Percentiles rank a stretch among this genome's conserved stretches.
Evolutionary conservation across 2,329 filamentous ascomycete genomes (phyloP).

Genomic region (Colletotrichum coccodes): DNA sequence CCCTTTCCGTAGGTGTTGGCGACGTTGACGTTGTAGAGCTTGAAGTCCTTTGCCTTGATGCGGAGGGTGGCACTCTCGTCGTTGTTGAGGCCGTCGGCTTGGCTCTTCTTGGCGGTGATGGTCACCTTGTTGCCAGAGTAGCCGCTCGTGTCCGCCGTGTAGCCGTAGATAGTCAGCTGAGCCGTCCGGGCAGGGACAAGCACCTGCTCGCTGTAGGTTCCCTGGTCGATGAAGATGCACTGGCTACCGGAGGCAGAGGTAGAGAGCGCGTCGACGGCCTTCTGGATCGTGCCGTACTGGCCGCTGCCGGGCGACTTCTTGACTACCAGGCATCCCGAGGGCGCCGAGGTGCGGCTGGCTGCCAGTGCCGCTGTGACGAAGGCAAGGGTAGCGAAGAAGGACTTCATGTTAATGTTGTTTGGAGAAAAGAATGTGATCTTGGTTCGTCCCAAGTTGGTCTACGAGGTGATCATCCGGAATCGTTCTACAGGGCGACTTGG

Average conservation of each 20-base stretch:
- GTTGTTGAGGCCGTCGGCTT: constrained; percentile 59
- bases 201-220: constrained; percentile 70
- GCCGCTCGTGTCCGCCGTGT: constrained; percentile 60
- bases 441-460: constrained; percentile 1
- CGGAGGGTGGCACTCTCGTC: constrained; percentile 63
- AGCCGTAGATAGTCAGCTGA: constrained; percentile 65
- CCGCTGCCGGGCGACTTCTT: constrained; percentile 36
- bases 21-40: constrained; percentile 69
- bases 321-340: constrained; percentile 43
- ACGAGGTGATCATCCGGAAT: not conserved
- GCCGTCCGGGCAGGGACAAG: constrained; percentile 60
- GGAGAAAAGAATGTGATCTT: not conserved
- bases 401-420: constrained; percentile 19
- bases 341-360: constrained; percentile 41
- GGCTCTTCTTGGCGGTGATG: constrained; percentile 63
- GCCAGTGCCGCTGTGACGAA: constrained; percentile 30
- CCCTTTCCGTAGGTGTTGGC: constrained; percentile 59
- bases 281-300: constrained; percentile 48
- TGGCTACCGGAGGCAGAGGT: constrained; percentile 58
- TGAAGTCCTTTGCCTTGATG: constrained; percentile 59
- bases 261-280: constrained; percentile 68
- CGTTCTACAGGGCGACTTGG: not conserved
- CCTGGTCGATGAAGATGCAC: constrained; percentile 74
- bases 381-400: constrained; percentile 6
- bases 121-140: constrained; percentile 69